Conservation (phyloP, 345 rosid genomes). For the Citrus cavaleriei region DNA sequence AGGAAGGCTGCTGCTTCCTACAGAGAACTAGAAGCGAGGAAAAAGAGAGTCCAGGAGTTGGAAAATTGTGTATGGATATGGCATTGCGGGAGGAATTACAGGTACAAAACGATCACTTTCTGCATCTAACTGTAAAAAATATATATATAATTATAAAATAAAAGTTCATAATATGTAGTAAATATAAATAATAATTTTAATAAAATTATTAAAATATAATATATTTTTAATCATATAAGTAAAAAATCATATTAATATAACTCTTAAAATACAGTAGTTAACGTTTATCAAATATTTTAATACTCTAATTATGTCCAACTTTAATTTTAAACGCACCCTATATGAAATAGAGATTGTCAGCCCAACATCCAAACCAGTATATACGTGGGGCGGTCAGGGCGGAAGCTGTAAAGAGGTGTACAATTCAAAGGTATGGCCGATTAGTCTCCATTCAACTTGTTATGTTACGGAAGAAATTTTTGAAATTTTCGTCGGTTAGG, state of each 20-base stretch:
- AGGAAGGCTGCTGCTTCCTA: slow-evolving; percentile 62
- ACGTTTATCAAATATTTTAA: accelerated
- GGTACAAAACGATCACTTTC: slow-evolving; percentile 28
- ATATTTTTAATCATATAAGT: too few species aligned
- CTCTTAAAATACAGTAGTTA: accelerated
- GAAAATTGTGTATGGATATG: slow-evolving; percentile 70
- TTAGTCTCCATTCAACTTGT: neutral
- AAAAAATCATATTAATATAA: too few species aligned
- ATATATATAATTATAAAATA: too few species aligned
- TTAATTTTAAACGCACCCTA: too few species aligned
- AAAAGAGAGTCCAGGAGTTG: slow-evolving; percentile 52
- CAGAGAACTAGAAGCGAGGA: slow-evolving; percentile 73
- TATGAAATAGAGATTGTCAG: neutral
- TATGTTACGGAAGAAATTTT: neutral
- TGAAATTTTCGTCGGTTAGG: neutral
- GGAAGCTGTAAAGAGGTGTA: slow-evolving; percentile 55
- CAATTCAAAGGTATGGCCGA: neutral
- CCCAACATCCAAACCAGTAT: slow-evolving; percentile 63
- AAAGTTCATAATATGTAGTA: too few species aligned
- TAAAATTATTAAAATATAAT: too few species aligned
- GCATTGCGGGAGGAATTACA: slow-evolving; percentile 71
- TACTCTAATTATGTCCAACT: accelerated
- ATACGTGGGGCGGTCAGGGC: slow-evolving; percentile 23
- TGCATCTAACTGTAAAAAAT: too few species aligned
- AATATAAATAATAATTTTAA: too few species aligned